These are phyloP conservation scores for Cladosporium cucumerinum DNA, from an alignment of 2,329 filamentous ascomycete species.

Conservation along the genomic window DNA sequence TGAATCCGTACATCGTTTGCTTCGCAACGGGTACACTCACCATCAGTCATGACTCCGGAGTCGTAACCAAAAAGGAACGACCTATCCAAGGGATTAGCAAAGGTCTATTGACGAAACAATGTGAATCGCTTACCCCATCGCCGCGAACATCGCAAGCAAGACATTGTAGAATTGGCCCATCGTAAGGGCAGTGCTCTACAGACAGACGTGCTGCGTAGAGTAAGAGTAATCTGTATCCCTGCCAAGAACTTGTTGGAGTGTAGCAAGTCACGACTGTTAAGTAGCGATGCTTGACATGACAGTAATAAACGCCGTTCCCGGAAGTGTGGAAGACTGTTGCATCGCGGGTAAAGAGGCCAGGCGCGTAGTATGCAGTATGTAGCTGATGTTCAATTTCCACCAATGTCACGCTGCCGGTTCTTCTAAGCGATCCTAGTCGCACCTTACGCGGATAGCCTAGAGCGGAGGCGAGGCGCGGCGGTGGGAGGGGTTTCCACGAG, in stretches of 20 bases:
- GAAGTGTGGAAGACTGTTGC: not conserved
- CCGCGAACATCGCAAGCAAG: constrained; percentile 29
- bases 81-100: constrained; percentile 19
- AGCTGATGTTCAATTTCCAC: constrained; percentile 9
- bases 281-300: not conserved
- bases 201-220: not conserved
- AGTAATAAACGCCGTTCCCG: not conserved
- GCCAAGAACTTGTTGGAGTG: not conserved
- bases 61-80: constrained; percentile 50
- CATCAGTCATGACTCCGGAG: constrained; percentile 46
- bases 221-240: not conserved
- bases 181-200: not conserved
- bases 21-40: not conserved
- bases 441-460: constrained; percentile 7
- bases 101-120: not conserved
- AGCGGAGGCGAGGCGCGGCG: constrained; percentile 4
- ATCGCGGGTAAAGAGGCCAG: not conserved
- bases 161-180: constrained; percentile 27
- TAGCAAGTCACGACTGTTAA: constrained; percentile 3
- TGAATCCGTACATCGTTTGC: not conserved
- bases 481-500: constrained; percentile 13
- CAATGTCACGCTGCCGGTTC: constrained; percentile 9
- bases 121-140: constrained; percentile 23
- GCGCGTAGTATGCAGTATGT: not conserved
- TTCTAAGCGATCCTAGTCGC: constrained; percentile 12